A percentile compares a stretch with the other conserved stretches of the same genome.
phyloP scores from a whole-genome alignment of 768 basidiomycete genomes.

The Podaxis pistillaris region DNA sequence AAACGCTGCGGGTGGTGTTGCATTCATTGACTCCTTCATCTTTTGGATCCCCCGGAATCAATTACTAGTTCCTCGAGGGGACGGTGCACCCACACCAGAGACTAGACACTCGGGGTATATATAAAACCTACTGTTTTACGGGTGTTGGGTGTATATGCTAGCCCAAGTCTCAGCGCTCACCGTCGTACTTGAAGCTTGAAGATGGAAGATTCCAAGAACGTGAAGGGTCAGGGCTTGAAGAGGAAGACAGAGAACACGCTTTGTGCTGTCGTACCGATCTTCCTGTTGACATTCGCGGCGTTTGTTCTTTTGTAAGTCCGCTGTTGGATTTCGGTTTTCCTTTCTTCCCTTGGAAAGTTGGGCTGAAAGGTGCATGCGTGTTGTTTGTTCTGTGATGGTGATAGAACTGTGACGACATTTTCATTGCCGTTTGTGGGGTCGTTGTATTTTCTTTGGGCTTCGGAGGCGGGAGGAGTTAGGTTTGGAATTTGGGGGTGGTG shows the following conservation, averaged over 20 bases:
- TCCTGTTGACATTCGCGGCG: background rate
- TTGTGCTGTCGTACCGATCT: background rate
- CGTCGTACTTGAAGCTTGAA: background rate
- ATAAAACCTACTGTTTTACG: background rate
- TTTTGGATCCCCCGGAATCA: background rate
- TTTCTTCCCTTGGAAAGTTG: background rate
- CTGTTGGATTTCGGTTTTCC: background rate
- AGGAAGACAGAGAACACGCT: background rate
- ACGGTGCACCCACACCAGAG: background rate
- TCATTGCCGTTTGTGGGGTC: conserved; percentile 30
- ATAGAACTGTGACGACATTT: conserved; percentile 28
- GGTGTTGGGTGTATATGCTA: background rate
- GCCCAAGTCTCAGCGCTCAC: background rate
- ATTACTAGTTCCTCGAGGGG: background rate
- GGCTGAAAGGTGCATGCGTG: background rate
- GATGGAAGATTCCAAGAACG: background rate
- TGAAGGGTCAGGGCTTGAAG: background rate
- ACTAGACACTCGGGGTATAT: background rate
- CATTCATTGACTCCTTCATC: background rate
- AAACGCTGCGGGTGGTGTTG: background rate
- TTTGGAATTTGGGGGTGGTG: conserved; percentile 47
- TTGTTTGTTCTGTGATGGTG: background rate
- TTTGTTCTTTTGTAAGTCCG: conserved; percentile 10
- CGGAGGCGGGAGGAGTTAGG: conserved; percentile 36
- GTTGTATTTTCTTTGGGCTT: conserved; percentile 36